A percentile compares a stretch with the other conserved stretches of the same genome.
phyloP scores from a whole-genome alignment of 2,329 filamentous ascomycete species.

The Lasiodiplodia sp. region DNA sequence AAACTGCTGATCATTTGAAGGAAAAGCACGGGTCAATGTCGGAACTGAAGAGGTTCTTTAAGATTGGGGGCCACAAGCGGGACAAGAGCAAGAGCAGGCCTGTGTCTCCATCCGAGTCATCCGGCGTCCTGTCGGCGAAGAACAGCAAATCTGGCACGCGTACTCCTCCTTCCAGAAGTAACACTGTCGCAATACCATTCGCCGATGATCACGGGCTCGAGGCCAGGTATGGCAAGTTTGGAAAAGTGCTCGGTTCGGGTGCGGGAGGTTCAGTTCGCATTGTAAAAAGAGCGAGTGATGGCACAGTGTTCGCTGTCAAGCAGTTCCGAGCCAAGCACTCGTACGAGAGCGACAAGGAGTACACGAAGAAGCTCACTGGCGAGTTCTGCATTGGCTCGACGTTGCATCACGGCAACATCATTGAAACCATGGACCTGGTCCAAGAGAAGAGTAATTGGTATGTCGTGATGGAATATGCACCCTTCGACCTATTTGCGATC shows the following conservation, averaged over 20 bases:
- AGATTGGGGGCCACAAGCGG: constrained; percentile 68
- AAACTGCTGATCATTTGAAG: constrained; percentile 39
- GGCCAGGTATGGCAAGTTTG: constrained; percentile 94
- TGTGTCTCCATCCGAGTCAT: constrained; percentile 61
- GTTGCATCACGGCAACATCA: constrained; percentile 96
- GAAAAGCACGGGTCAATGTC: constrained; percentile 78
- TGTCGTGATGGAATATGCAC: constrained; percentile 98
- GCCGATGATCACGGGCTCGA: constrained; percentile 90
- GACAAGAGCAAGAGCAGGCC: constrained; percentile 66
- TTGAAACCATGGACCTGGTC: constrained; percentile 95
- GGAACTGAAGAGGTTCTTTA: constrained; percentile 97
- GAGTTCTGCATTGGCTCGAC: constrained; percentile 99
- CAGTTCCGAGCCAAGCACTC: constrained; percentile 92
- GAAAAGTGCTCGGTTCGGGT: constrained; percentile 89
- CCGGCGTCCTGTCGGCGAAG: constrained; percentile 57
- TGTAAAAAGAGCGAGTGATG: constrained; percentile 92
- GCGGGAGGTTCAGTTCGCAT: constrained; percentile 93
- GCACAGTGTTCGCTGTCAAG: constrained; percentile 95
- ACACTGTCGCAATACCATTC: constrained; percentile 71
- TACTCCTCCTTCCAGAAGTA: constrained; percentile 43
- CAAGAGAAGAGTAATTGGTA: constrained; percentile 95
- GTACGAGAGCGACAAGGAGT: constrained; percentile 93
- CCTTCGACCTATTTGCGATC: constrained; percentile 94
- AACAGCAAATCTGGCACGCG: constrained; percentile 50
- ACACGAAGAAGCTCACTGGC: constrained; percentile 96